Percentiles rank a stretch among this genome's conserved stretches.
phyloP scores from a whole-genome alignment of 345 rosid species.

The Ceriops tagal region DNA sequence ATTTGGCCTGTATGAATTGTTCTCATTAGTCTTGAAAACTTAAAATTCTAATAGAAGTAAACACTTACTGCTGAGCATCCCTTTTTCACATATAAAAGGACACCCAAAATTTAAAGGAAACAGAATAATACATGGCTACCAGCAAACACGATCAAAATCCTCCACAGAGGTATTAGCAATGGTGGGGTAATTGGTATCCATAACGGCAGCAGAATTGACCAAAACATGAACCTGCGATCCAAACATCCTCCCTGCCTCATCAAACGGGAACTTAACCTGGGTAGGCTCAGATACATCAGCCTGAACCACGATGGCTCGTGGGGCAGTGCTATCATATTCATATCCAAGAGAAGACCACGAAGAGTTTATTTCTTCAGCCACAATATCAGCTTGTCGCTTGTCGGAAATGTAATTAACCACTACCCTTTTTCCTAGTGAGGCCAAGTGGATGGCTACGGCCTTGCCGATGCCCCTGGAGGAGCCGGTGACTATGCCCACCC shows the following conservation, averaged over 20 bases:
- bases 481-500: conserved; percentile 41
- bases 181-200: conserved; percentile 28
- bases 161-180: conserved; percentile 31
- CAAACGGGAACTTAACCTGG: conserved; percentile 37
- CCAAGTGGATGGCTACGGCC: conserved; percentile 36
- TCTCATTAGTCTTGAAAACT: too few species aligned
- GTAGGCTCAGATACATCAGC: conserved; percentile 33
- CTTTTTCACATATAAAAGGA: too few species aligned
- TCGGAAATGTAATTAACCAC: conserved; percentile 35
- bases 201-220: conserved; percentile 39
- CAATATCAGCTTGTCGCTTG: conserved; percentile 25
- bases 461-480: conserved; percentile 38
- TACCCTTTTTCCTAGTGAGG: conserved; percentile 31
- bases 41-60: too few species aligned
- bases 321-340: background rate
- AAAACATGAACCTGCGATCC: conserved; percentile 32
- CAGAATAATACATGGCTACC: conserved; percentile 9
- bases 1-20: too few species aligned
- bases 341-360: background rate
- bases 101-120: background rate
- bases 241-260: conserved; percentile 32
- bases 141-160: conserved; percentile 34
- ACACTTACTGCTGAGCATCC: too few species aligned
- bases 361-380: conserved; percentile 26
- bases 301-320: conserved; percentile 23